A percentile compares a stretch with the other conserved stretches of the same genome.
Evolutionary conservation across 768 basidiomycete species (phyloP).

Genomic region (Butyriboletus loyo): DNA sequence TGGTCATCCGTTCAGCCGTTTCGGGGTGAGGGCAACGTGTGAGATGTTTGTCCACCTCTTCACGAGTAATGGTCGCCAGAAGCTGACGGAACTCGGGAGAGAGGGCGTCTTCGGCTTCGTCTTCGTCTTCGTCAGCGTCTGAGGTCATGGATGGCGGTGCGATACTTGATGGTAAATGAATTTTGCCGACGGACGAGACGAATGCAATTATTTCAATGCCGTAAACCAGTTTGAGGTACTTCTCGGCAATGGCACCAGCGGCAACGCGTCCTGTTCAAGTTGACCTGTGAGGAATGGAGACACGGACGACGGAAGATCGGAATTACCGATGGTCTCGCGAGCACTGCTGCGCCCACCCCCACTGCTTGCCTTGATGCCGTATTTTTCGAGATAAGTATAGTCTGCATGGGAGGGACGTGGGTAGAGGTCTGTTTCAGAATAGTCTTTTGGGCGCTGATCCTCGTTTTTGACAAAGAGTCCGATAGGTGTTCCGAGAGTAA

Average conservation of each 20-base stretch:
- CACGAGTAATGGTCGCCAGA: slow-evolving; percentile 76
- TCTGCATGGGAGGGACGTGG: slow-evolving; percentile 98
- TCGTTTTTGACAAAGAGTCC: slow-evolving; percentile 96
- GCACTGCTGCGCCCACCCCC: slow-evolving; percentile 95
- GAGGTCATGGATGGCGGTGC: slow-evolving; percentile 39
- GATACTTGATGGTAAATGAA: slow-evolving; percentile 65
- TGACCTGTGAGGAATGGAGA: slow-evolving; percentile 1
- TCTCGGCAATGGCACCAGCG: slow-evolving; percentile 97
- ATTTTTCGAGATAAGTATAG: slow-evolving; percentile 96
- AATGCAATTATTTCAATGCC: slow-evolving; percentile 97
- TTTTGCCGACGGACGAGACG: slow-evolving; percentile 93
- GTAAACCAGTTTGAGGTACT: slow-evolving; percentile 81
- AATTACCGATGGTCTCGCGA: slow-evolving; percentile 89
- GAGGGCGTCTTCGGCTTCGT: slow-evolving; percentile 68
- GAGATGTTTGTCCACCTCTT: slow-evolving; percentile 80
- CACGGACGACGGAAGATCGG: not conserved
- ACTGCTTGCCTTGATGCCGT: slow-evolving; percentile 94
- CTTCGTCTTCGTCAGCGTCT: slow-evolving; percentile 54
- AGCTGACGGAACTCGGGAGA: slow-evolving; percentile 81
- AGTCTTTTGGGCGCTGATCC: slow-evolving; percentile 97
- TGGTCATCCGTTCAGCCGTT: slow-evolving; percentile 87
- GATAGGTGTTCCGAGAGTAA: slow-evolving; percentile 97
- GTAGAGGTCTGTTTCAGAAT: slow-evolving; percentile 96
- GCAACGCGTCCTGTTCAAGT: slow-evolving; percentile 77
- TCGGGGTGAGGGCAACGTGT: slow-evolving; percentile 90